Percentiles rank a stretch among this genome's conserved stretches.
Evolutionary conservation across 2,329 filamentous ascomycete genomes (phyloP).

Genomic region (Scedosporium apiospermum): DNA sequence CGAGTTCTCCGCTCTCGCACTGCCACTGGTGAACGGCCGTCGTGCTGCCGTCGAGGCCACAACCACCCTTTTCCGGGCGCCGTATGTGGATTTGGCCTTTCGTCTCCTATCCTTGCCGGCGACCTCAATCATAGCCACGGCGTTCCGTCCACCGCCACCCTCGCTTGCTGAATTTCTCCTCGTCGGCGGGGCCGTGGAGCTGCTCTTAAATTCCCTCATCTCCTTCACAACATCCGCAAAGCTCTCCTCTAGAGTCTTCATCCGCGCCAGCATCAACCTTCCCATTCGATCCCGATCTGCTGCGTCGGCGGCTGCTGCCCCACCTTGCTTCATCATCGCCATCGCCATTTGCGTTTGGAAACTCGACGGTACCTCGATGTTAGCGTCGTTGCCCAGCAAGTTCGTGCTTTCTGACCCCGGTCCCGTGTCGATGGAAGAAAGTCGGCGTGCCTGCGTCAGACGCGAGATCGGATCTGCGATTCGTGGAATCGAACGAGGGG

Average conservation of each 20-base stretch:
- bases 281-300: constrained; percentile 59
- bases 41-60: constrained; percentile 14
- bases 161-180: constrained; percentile 43
- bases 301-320: constrained; percentile 21
- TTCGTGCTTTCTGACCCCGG: constrained; percentile 60
- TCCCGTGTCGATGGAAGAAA: constrained; percentile 62
- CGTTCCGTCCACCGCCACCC: constrained; percentile 11
- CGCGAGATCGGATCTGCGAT: background rate
- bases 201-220: constrained; percentile 54
- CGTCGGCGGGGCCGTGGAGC: constrained; percentile 35
- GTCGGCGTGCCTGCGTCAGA: constrained; percentile 25
- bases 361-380: constrained; percentile 59
- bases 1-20: background rate
- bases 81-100: constrained; percentile 14
- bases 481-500: constrained; percentile 4
- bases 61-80: constrained; percentile 15
- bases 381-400: constrained; percentile 48
- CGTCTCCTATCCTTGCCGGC: constrained; percentile 21
- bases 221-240: constrained; percentile 81
- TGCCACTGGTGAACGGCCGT: constrained; percentile 27
- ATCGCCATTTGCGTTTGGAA: constrained; percentile 76
- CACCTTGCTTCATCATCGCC: constrained; percentile 48
- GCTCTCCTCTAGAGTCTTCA: constrained; percentile 88
- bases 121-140: constrained; percentile 21
- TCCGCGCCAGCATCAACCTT: constrained; percentile 73